Conservation (phyloP, 495 filamentous ascomycete species). For the Bombardia bombarda region DNA sequence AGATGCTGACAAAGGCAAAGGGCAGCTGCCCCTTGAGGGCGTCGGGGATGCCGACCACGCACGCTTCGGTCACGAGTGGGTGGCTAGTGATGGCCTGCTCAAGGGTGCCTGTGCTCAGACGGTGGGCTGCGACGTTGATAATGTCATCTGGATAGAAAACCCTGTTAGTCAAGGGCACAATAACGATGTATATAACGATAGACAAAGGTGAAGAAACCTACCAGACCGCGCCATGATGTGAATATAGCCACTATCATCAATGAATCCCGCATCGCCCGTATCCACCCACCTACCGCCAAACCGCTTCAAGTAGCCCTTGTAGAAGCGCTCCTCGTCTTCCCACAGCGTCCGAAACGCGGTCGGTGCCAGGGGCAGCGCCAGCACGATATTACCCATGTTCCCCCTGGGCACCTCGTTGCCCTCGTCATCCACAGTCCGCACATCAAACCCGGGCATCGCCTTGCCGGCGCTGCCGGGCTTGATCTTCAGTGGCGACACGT, state of each 20-base stretch:
- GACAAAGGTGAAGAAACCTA: background rate
- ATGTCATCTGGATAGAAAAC: constrained; percentile 74
- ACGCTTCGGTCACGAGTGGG: constrained; percentile 67
- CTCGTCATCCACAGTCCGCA: constrained; percentile 68
- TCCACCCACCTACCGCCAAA: constrained; percentile 79
- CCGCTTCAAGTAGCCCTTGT: constrained; percentile 68
- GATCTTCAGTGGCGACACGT: constrained; percentile 35
- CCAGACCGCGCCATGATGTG: constrained; percentile 74
- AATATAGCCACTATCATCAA: constrained; percentile 76
- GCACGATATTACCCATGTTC: constrained; percentile 86
- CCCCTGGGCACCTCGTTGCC: constrained; percentile 59
- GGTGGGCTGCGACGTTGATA: constrained; percentile 91
- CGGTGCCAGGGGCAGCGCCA: constrained; percentile 72
- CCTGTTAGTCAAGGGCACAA: background rate
- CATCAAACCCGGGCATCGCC: constrained; percentile 84
- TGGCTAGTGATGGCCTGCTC: constrained; percentile 85
- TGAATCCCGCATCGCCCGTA: constrained; percentile 82
- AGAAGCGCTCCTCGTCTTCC: constrained; percentile 77
- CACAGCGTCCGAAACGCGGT: constrained; percentile 81
- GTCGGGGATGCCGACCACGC: constrained; percentile 80
- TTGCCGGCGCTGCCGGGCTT: constrained; percentile 85
- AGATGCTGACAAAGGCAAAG: constrained; percentile 73
- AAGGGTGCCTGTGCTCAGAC: constrained; percentile 83
- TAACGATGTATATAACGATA: too few species aligned
- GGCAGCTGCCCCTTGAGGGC: constrained; percentile 80